A percentile compares a stretch with the other conserved stretches of the same genome.
phyloP scores from a whole-genome alignment of 2,329 filamentous ascomycete genomes.

The Aspergillus proliferans region DNA sequence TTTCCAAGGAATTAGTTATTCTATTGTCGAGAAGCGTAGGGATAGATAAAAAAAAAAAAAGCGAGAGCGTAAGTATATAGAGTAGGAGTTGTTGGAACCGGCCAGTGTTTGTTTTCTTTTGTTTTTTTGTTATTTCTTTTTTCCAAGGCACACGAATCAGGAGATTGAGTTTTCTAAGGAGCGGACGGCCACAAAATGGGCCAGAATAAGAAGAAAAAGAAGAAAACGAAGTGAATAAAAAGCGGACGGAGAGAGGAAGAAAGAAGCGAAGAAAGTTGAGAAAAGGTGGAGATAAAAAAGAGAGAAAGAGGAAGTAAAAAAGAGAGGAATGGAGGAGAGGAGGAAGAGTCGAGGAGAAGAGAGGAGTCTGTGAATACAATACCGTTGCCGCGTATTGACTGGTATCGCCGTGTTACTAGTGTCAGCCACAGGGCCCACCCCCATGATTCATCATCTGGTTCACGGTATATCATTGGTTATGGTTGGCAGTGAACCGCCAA shows the following conservation, averaged over 20 bases:
- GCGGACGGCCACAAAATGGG: conserved; percentile 33
- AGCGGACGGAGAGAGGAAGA: conserved; percentile 4
- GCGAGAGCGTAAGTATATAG: not conserved
- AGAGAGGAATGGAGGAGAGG: conserved; percentile 2
- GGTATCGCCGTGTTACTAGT: not conserved
- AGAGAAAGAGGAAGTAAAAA: conserved; percentile 11
- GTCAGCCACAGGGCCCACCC: not conserved
- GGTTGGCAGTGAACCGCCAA: too few species aligned
- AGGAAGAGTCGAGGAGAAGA: not conserved
- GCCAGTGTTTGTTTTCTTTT: conserved; percentile 6
- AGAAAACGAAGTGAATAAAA: conserved; percentile 10
- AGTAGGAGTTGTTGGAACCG: conserved; percentile 4
- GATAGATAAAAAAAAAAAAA: not conserved
- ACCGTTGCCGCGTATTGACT: too few species aligned
- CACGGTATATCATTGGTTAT: not conserved
- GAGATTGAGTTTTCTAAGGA: conserved; percentile 21
- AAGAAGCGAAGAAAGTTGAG: conserved; percentile 6
- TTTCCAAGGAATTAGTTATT: too few species aligned
- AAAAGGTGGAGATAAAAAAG: conserved; percentile 10
- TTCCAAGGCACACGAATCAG: not conserved
- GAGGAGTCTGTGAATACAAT: not conserved
- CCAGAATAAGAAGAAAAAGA: conserved; percentile 10
- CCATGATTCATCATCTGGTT: not conserved
- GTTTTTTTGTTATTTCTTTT: not conserved
- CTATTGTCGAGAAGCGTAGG: too few species aligned